Evolutionary conservation across 2,329 filamentous ascomycete species (phyloP).

Genomic region (Alternaria alternata): DNA sequence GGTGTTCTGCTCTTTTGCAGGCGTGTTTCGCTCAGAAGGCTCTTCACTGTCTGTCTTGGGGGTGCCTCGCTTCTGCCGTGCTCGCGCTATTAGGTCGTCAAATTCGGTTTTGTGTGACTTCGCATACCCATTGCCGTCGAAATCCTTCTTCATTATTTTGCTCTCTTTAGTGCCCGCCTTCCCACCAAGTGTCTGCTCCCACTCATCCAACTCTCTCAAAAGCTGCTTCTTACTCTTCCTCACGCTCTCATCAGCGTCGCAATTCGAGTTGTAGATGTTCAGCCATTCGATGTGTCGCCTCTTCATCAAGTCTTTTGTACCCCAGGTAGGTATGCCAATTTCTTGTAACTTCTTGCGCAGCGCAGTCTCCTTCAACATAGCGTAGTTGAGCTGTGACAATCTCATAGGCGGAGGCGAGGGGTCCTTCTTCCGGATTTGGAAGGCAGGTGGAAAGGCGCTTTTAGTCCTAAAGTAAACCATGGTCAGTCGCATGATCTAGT

Average conservation of each 20-base stretch:
- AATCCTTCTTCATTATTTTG: slow-evolving; percentile 82
- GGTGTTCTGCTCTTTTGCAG: background rate
- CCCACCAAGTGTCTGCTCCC: slow-evolving; percentile 84
- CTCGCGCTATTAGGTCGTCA: slow-evolving; percentile 78
- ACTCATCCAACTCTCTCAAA: slow-evolving; percentile 79
- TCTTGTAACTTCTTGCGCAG: slow-evolving; percentile 84
- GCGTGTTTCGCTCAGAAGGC: slow-evolving; percentile 19
- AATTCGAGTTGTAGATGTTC: slow-evolving; percentile 96
- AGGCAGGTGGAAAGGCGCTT: slow-evolving; percentile 28
- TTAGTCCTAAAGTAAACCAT: slow-evolving; percentile 24
- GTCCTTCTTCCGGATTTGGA: slow-evolving; percentile 43
- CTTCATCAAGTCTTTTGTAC: slow-evolving; percentile 74
- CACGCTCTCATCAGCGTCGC: slow-evolving; percentile 75
- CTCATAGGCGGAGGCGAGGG: slow-evolving; percentile 51
- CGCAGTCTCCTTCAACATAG: slow-evolving; percentile 79
- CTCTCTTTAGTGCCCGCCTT: slow-evolving; percentile 52
- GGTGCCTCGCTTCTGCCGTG: slow-evolving; percentile 63
- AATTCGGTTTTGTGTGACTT: slow-evolving; percentile 77
- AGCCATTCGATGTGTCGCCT: slow-evolving; percentile 90
- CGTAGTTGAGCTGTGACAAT: slow-evolving; percentile 83
- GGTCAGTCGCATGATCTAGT: slow-evolving; percentile 15
- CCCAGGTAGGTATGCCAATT: slow-evolving; percentile 76
- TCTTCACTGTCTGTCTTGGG: slow-evolving; percentile 38
- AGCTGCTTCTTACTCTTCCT: slow-evolving; percentile 72
- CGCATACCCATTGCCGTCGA: slow-evolving; percentile 81